A percentile compares a stretch with the other conserved stretches of the same genome.
Conservation (phyloP, 495 filamentous ascomycete species). For the Penicillium alfredii region DNA sequence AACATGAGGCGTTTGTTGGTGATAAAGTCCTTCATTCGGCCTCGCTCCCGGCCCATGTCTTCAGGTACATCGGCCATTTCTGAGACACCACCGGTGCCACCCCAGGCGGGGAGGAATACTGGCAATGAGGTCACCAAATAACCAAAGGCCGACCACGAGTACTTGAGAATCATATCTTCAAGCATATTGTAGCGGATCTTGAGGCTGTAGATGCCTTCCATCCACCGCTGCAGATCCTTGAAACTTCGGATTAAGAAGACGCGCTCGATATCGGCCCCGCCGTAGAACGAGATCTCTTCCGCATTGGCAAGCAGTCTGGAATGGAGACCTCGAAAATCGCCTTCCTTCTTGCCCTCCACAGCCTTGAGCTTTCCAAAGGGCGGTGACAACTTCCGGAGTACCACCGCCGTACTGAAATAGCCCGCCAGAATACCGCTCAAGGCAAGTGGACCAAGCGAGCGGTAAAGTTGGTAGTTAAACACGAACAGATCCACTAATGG, state of each 20-base stretch:
- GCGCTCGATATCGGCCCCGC: slow-evolving; percentile 88
- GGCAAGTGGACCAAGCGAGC: slow-evolving; percentile 83
- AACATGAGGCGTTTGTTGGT: slow-evolving; percentile 99
- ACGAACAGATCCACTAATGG: slow-evolving; percentile 92
- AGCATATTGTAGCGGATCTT: slow-evolving; percentile 98
- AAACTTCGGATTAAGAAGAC: slow-evolving; percentile 84
- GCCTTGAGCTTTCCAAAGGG: slow-evolving; percentile 96
- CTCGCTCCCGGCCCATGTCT: slow-evolving; percentile 58
- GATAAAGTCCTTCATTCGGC: slow-evolving; percentile 97
- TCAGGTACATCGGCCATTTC: slow-evolving; percentile 49
- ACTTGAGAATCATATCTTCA: slow-evolving; percentile 97
- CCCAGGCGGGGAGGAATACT: slow-evolving; percentile 93
- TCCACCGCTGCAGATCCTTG: slow-evolving; percentile 82
- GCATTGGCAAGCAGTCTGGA: slow-evolving; percentile 91
- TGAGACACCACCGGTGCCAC: slow-evolving; percentile 66
- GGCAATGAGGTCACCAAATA: slow-evolving; percentile 90
- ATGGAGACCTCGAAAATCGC: slow-evolving; percentile 87
- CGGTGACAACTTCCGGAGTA: slow-evolving; percentile 80
- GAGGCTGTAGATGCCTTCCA: slow-evolving; percentile 93
- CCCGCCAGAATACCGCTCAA: slow-evolving; percentile 79
- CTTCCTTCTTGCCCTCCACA: slow-evolving; percentile 86
- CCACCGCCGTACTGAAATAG: slow-evolving; percentile 86
- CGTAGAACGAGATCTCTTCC: slow-evolving; percentile 98
- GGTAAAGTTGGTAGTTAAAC: slow-evolving; percentile 95
- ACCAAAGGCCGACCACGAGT: slow-evolving; percentile 96